These are phyloP conservation scores for Coffea canephora DNA, from an alignment of 257 asterid genomes.

Conservation along the genomic window DNA sequence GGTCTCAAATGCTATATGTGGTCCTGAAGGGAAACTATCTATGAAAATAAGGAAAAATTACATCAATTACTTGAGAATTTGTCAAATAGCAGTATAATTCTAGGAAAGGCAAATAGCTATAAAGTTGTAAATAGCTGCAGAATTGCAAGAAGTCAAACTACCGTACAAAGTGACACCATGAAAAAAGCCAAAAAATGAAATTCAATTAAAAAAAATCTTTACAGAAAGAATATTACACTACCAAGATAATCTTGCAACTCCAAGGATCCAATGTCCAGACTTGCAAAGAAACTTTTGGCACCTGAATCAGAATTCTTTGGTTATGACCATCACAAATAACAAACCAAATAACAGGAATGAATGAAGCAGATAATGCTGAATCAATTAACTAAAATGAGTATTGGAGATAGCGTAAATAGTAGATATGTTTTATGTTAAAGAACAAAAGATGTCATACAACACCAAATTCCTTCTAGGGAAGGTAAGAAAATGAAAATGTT, in stretches of 20 bases:
- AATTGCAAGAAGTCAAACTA: background rate
- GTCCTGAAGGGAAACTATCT: background rate
- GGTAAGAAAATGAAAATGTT: background rate
- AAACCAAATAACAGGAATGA: background rate
- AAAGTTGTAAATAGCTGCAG: background rate
- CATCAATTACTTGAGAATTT: background rate
- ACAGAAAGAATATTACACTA: conserved; percentile 28
- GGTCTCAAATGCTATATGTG: background rate
- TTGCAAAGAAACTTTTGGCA: conserved; percentile 46
- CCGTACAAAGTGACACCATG: background rate
- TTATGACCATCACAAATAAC: conserved; percentile 12
- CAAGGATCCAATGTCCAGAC: conserved; percentile 43
- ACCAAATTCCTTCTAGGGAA: background rate
- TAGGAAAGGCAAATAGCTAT: background rate
- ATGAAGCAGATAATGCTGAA: background rate
- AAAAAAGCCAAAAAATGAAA: background rate
- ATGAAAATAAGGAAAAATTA: background rate
- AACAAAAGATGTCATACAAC: too few species aligned
- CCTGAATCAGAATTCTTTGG: conserved; percentile 41
- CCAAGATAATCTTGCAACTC: conserved; percentile 79
- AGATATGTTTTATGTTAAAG: background rate
- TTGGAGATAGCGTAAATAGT: background rate
- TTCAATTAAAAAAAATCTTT: background rate
- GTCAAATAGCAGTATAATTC: background rate
- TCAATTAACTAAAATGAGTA: background rate